These are phyloP conservation scores for Ceratocystis cubensis DNA, from an alignment of 2,329 filamentous ascomycete species.

Conservation along the genomic window DNA sequence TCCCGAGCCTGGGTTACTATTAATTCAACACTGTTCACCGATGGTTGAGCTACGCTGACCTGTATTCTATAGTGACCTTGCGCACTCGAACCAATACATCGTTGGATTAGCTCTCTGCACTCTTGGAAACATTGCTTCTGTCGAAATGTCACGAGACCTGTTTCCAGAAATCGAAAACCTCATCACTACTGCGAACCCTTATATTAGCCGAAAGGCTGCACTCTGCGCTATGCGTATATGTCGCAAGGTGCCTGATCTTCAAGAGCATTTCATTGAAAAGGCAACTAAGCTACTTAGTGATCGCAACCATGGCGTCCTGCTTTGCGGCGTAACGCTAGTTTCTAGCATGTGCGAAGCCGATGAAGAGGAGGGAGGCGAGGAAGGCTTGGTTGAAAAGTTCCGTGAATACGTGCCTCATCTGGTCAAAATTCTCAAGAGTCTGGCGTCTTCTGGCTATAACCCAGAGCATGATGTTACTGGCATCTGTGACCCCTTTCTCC, in stretches of 20 bases:
- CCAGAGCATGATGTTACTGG: constrained; percentile 97
- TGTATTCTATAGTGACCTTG: constrained; percentile 57
- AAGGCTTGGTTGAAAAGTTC: constrained; percentile 83
- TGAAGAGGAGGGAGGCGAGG: constrained; percentile 80
- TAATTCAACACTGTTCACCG: not conserved
- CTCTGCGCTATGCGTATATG: constrained; percentile 99
- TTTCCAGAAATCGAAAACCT: constrained; percentile 93
- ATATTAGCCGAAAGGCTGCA: constrained; percentile 91
- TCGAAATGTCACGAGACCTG: constrained; percentile 96
- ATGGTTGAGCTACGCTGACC: constrained; percentile 21
- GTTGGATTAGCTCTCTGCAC: constrained; percentile 93
- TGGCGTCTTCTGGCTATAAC: constrained; percentile 91
- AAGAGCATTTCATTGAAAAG: constrained; percentile 95
- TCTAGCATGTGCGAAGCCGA: constrained; percentile 90
- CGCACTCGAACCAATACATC: constrained; percentile 96
- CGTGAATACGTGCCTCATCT: constrained; percentile 71
- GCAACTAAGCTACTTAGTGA: constrained; percentile 78
- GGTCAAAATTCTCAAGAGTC: constrained; percentile 79
- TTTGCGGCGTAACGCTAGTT: constrained; percentile 84
- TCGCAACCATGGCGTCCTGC: constrained; percentile 85
- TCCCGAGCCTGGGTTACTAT: too few species aligned
- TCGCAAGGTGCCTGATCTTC: constrained; percentile 90
- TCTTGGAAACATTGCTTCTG: constrained; percentile 89
- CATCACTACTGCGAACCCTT: constrained; percentile 89
- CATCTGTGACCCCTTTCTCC: constrained; percentile 92